Evolutionary conservation across 176 grass and related monocot species (phyloP), one percentile per base, ranked within the genome.

Genomic region (Saccharum spontaneum): DNA sequence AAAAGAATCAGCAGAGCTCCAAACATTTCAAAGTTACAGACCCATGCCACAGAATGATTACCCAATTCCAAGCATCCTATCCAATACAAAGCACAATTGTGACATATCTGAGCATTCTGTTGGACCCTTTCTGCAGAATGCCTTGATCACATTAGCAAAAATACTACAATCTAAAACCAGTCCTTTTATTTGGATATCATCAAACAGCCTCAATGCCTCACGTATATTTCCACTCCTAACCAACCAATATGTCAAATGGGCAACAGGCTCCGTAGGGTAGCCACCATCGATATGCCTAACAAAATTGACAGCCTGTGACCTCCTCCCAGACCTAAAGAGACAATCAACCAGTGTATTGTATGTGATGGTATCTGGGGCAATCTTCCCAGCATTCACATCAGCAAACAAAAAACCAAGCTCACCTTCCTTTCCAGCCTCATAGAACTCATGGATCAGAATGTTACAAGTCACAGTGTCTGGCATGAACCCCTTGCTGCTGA

Each of bases 391-490:
- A 36, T 87, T 78, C 60, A 94, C 26, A 70, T 94, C 86, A 48
- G 46, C 4, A 7, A 95, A 90, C 80, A 98, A 69, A 81, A 95
- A 90, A 11, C 77, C 67, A 69, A 98, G 91, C 69, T 95, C 91
- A 3, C 6, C 82, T 77, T 90, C 77, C 87, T 82, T 91, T 48
- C 89, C 71, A 0, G 89, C 88, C 18, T 50, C 14, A 52, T 95
- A 94, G 78, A 92, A 95, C 83, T 92, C 87, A 30, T 85, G 83
- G 49, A 98, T 89, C 38, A 98, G 39, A 89, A 95, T 95, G 84
- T 92, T 94, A 90, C 91, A 98, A 39, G 93, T 98, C 30, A 98
- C 90, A 37, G 89, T 85, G 75, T 98, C 90, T 1, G 90, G 91
- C 33, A 89, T 81, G 74, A 98, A 98, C 8, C 91, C 93, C 48